These are phyloP conservation scores for Fraxinus velutina DNA, from an alignment of 305 asterid species.

Conservation along the genomic window DNA sequence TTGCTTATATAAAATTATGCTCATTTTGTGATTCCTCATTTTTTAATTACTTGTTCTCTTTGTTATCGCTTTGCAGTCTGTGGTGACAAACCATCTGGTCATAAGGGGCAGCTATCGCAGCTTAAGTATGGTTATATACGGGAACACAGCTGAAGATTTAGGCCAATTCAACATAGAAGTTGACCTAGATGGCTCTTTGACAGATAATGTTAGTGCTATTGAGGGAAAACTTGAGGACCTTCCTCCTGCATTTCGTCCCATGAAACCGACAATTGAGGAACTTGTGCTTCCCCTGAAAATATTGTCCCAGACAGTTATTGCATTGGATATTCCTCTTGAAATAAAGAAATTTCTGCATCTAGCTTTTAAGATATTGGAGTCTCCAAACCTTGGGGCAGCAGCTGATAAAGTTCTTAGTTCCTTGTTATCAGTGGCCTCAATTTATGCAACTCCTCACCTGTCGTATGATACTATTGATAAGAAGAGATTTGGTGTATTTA, in stretches of 20 bases:
- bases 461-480: constrained; percentile 32
- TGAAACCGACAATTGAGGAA: constrained; percentile 59
- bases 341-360: constrained; percentile 53
- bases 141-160: constrained; percentile 88
- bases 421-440: constrained; percentile 57
- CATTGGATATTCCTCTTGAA: constrained; percentile 56
- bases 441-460: constrained; percentile 38
- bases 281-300: constrained; percentile 54
- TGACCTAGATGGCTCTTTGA: constrained; percentile 77
- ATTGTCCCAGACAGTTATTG: constrained; percentile 47
- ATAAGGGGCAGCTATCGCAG: constrained; percentile 94
- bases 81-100: constrained; percentile 89
- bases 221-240: constrained; percentile 93
- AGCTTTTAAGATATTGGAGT: constrained; percentile 51
- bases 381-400: constrained; percentile 44
- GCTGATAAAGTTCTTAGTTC: constrained; percentile 53
- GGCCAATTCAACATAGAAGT: constrained; percentile 95
- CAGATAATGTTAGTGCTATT: constrained; percentile 61
- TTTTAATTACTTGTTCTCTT: background rate
- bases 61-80: constrained; percentile 50
- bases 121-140: constrained; percentile 94
- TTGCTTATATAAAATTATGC: background rate
- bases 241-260: constrained; percentile 79
- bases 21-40: background rate
- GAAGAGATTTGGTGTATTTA: constrained; percentile 31